A percentile compares a stretch with the other conserved stretches of the same genome.
Evolutionary conservation across 306 rosid species (phyloP).

Genomic region (Begonia masoniana): DNA sequence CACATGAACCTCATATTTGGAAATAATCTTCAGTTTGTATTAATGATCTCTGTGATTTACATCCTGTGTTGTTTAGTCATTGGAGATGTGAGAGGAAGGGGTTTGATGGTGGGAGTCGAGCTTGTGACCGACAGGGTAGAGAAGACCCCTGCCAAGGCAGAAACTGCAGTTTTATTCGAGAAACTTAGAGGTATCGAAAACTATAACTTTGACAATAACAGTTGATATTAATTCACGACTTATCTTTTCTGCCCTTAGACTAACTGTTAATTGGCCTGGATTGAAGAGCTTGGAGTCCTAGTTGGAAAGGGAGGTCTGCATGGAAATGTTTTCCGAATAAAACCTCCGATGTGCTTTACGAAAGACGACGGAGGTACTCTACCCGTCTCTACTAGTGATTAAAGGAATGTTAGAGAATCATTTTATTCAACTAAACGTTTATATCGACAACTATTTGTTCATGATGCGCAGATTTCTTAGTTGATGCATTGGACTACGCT

Average conservation of each 20-base stretch:
- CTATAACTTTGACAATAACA: too few relatives aligned
- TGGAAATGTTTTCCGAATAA: slow-evolving; percentile 80
- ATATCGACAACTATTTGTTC: not conserved
- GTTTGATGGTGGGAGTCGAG: slow-evolving; percentile 79
- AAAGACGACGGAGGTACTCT: slow-evolving; percentile 75
- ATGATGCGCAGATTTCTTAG: slow-evolving; percentile 69
- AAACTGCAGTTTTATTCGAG: slow-evolving; percentile 60
- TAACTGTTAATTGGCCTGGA: slow-evolving; percentile 15
- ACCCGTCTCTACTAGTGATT: not conserved
- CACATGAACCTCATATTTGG: not conserved
- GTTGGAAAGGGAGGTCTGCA: slow-evolving; percentile 86
- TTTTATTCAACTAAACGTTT: too few relatives aligned
- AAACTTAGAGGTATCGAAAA: slow-evolving; percentile 58
- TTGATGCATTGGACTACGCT: slow-evolving; percentile 75
- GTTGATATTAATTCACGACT: not conserved
- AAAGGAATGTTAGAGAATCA: too few relatives aligned
- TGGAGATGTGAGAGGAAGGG: slow-evolving; percentile 82
- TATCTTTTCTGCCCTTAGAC: not conserved
- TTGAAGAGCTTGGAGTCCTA: slow-evolving; percentile 67
- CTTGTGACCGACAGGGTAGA: slow-evolving; percentile 45
- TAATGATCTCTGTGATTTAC: not conserved
- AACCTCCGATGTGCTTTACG: slow-evolving; percentile 88
- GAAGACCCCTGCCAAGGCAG: slow-evolving; percentile 77
- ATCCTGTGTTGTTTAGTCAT: slow-evolving; percentile 24
- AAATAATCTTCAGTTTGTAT: not conserved